Evolutionary conservation across 805 yeast species (phyloP).

Genomic region (Dipodascus albidus): DNA sequence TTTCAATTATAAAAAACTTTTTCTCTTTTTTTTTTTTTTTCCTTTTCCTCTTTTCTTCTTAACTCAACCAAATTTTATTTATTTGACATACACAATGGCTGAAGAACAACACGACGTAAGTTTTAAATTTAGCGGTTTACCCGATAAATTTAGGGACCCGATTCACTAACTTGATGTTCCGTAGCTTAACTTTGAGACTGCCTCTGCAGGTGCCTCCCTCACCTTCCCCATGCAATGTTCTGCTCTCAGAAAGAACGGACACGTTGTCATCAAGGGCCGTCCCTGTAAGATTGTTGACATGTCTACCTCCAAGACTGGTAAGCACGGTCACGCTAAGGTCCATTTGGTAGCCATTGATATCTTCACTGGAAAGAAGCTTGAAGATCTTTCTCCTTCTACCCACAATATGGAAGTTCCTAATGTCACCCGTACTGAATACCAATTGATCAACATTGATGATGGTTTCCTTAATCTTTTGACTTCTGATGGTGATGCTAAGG

Average conservation of each 20-base stretch:
- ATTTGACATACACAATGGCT: slow-evolving; percentile 21
- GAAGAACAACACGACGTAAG: slow-evolving; percentile 26
- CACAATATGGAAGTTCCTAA: slow-evolving; percentile 99
- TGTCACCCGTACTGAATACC: slow-evolving; percentile 91
- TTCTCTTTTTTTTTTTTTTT: slow-evolving; percentile 4
- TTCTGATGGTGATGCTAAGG: slow-evolving; percentile 97
- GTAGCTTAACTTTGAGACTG: slow-evolving; percentile 92
- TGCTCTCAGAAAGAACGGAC: slow-evolving; percentile 99
- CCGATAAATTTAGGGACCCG: too few relatives aligned
- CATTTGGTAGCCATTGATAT: slow-evolving; percentile 98
- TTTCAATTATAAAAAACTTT: not conserved
- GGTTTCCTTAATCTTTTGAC: slow-evolving; percentile 96
- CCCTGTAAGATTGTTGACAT: slow-evolving; percentile 99
- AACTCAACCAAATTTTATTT: not conserved
- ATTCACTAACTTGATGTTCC: slow-evolving; percentile 3
- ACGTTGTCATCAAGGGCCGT: slow-evolving; percentile 97
- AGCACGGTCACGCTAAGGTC: slow-evolving; percentile 99
- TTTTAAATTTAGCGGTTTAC: not conserved
- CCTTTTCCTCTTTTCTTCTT: slow-evolving; percentile 2
- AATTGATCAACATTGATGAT: slow-evolving; percentile 93
- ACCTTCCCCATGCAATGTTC: slow-evolving; percentile 99
- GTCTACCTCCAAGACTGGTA: slow-evolving; percentile 99
- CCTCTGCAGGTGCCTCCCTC: slow-evolving; percentile 96
- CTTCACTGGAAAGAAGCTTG: slow-evolving; percentile 98
- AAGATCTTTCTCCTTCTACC: slow-evolving; percentile 99